Base-by-base conservation (phyloP, 768 basidiomycete genomes). In the Agrocybe pediades region DNA sequence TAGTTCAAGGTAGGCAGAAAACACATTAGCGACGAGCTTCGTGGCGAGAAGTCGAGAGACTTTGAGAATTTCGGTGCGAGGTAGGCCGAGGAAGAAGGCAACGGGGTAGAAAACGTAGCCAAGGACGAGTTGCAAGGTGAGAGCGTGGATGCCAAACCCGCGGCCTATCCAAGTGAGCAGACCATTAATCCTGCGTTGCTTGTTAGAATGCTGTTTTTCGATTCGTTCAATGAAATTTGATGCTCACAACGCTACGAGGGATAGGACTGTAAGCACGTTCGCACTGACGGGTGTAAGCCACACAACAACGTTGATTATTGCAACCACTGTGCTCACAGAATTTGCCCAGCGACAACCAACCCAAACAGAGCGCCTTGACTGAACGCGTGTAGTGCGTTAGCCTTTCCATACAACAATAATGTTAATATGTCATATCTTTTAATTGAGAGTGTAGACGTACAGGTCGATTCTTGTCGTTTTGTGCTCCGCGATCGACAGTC, bases 311-410 rank as follows among this genome's bases (percentile, higher is more conserved):
- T 9, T 11, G 41, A 17, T 3, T n/a, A n/a, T 29, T 53, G n/a
- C 29, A 29, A 16, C 15, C 5, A 21, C 51, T 29, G n/a, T 20
- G 60, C 85, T 62, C 67, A 89, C 86, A 93, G 70, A 64, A 95
- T 92, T 65, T 93, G 88, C 20, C 91, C 91, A 4, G 92, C 92
- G 46, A 95, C 90, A 54, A 88, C 74, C 40, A 95, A 69, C 69
- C 94, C 92, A 60, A 95, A 92, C 30, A 85, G 67, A 11, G 92
- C 92, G 55, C 93, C 93, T 63, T 87, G 77, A 51, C 87, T 86
- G 71, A 95, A 96, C 3, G 93, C 93, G 62, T 95, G 93, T n/a
- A 96, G 80, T 17, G 84, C 88, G 63, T 96, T 96, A 41, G 81
- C 83, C 78, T 79, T 27, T n/a, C n/a, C 24, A 21, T 13, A n/a